Conservation (phyloP, 108 stramenopile genomes). For the Skeletonema costatum region DNA sequence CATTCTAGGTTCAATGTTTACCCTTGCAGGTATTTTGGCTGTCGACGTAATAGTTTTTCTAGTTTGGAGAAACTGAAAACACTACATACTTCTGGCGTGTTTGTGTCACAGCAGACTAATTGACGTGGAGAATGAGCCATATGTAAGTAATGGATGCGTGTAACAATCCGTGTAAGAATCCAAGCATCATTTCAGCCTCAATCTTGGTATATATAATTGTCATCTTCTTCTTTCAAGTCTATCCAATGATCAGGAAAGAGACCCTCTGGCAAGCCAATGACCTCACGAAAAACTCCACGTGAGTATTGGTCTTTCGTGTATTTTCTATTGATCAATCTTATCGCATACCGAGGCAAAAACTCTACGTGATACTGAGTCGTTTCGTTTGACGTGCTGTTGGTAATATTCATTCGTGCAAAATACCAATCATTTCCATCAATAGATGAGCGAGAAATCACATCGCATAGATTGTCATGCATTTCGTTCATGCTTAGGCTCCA, state of each 20-base stretch:
- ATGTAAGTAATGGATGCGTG: too few species aligned
- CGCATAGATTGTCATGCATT: not conserved
- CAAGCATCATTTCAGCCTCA: not conserved
- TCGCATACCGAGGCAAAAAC: slow-evolving; percentile 45
- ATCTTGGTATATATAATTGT: not conserved
- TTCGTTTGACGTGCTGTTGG: not conserved
- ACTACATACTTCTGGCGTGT: too few species aligned
- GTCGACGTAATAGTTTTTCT: too few species aligned
- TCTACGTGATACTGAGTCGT: not conserved
- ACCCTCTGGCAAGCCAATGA: slow-evolving; percentile 48
- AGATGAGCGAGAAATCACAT: not conserved
- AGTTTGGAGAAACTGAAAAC: too few species aligned
- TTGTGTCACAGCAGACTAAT: too few species aligned
- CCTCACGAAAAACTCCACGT: slow-evolving; percentile 58
- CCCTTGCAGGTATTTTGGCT: too few species aligned
- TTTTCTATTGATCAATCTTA: slow-evolving; percentile 50
- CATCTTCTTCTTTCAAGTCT: slow-evolving; percentile 6
- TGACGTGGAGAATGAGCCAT: too few species aligned
- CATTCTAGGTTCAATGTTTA: too few species aligned
- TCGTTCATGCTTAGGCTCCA: not conserved
- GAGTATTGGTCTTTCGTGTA: slow-evolving; percentile 56
- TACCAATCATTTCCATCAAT: not conserved
- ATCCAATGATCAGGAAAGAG: slow-evolving; percentile 43
- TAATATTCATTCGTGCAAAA: not conserved
- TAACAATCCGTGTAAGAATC: too few species aligned